Conservation (phyloP, 768 basidiomycete species). For the Russula sp. region DNA sequence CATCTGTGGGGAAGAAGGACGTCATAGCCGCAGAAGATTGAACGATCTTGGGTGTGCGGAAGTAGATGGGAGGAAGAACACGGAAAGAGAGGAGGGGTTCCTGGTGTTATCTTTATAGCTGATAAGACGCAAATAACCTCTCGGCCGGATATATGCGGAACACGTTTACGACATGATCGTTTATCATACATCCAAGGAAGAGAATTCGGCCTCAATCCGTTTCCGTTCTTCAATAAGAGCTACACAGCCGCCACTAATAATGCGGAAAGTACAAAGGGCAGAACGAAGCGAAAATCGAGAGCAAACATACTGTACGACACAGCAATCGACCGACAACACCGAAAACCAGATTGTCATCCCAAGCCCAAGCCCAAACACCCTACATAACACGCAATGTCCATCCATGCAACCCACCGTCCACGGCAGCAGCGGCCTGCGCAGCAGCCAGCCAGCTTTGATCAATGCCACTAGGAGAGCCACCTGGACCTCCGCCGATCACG, state of each 20-base stretch:
- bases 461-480: slow-evolving; percentile 45
- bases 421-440: slow-evolving; percentile 63
- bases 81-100: neutral
- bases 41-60: slow-evolving; percentile 3
- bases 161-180: neutral
- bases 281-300: slow-evolving; percentile 2
- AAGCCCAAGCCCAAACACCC: slow-evolving; percentile 23
- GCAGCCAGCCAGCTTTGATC: slow-evolving; percentile 73
- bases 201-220: neutral
- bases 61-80: neutral
- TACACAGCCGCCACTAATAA: slow-evolving; percentile 23
- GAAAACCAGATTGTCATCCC: slow-evolving; percentile 17
- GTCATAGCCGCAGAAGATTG: slow-evolving; percentile 17
- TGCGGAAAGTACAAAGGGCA: slow-evolving; percentile 18
- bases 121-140: slow-evolving; percentile 1
- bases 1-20: slow-evolving; percentile 28
- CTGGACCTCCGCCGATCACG: slow-evolving; percentile 44
- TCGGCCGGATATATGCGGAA: neutral
- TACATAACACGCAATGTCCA: slow-evolving; percentile 83
- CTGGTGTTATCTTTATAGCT: slow-evolving; percentile 1
- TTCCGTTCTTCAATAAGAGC: slow-evolving; percentile 14
- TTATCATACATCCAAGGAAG: neutral
- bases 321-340: slow-evolving; percentile 17
- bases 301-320: slow-evolving; percentile 11
- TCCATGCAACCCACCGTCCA: slow-evolving; percentile 64